Evolutionary conservation across 371 early-diverging fungal genomes (phyloP).

Genomic region (Ordospora colligata): DNA sequence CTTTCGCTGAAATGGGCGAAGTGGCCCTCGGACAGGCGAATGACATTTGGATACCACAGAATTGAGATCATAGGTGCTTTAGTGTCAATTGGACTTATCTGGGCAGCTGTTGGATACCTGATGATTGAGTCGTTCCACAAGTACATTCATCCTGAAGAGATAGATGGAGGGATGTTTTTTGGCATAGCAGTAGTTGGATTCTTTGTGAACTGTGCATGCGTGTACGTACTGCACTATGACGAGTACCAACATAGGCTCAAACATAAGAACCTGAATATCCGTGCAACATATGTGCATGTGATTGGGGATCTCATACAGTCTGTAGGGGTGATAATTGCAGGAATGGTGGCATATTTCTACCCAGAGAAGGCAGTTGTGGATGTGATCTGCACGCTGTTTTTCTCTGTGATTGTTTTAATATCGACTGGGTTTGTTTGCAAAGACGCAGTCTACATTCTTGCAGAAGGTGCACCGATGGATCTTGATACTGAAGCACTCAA

Average conservation of each 20-base stretch:
- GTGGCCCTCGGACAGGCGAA: constrained; percentile 16
- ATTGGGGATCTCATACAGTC: constrained; percentile 73
- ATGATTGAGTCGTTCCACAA: constrained; percentile 69
- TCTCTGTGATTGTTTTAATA: constrained; percentile 68
- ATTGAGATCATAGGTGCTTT: constrained; percentile 74
- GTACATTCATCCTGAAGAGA: constrained; percentile 65
- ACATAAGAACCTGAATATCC: constrained; percentile 65
- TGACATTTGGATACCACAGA: constrained; percentile 70
- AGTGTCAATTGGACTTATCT: constrained; percentile 69
- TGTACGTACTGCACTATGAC: constrained; percentile 34
- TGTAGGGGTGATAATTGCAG: constrained; percentile 74
- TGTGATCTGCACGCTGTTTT: constrained; percentile 73
- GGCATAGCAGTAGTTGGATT: constrained; percentile 72
- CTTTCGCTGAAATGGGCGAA: constrained; percentile 44
- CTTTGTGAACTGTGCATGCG: constrained; percentile 65
- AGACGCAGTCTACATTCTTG: constrained; percentile 69
- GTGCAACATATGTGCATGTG: constrained; percentile 77
- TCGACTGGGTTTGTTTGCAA: constrained; percentile 69
- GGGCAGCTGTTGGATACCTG: constrained; percentile 68
- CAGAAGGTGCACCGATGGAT: constrained; percentile 63
- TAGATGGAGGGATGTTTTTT: constrained; percentile 69
- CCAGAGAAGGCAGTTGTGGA: constrained; percentile 68
- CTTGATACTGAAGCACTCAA: constrained; percentile 30
- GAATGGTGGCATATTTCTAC: constrained; percentile 69
- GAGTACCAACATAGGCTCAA: constrained; percentile 29